Evolutionary conservation across 805 yeast species (phyloP), one percentile per base, ranked within the genome.

Genomic region (Candida xyloterini): DNA sequence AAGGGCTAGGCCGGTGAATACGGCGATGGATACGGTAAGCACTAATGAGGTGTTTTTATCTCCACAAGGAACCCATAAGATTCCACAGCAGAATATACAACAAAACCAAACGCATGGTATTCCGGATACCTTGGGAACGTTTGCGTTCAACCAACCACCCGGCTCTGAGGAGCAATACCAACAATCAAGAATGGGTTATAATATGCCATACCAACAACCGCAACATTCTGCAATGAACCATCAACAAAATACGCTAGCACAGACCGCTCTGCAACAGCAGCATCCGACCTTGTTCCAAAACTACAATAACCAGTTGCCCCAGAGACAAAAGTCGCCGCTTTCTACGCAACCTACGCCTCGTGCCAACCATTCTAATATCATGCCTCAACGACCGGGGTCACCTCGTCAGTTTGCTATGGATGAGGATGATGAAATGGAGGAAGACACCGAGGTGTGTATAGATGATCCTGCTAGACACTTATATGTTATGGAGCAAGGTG

Each of bases 391-490:
- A 31, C 27, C 50, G 31, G 42, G 38, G 14, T 44, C 53, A 20
- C 51, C 51, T n/a, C 43, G 38, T 27, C 66, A 59, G 41, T 62
- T 64, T 39, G 57, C 59, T 20, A 63, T 63, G 67, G 68, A 63
- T 44, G 62, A 57, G 35, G 62, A 56, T 38, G 57, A 52, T 5
- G 51, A 46, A 31, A 47, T 48, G 38, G 51, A 51, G 15, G 59
- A 56, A 20, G 56, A 50, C 29, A 51, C 49, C 31, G 67, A 76
- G 35, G 80, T 78, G 45, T 89, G 89, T 62, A 90, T 93, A 35
- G 97, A 91, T 64, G 97, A 93, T 62, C 99, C 98, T 0, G 96
- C 97, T 1, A 76, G 98, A 48, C 93, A 90, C 59, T 67, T 91
- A 43, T 91, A 93, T 59, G 96, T 90, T 24, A 81, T 86, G 70